A percentile compares a stretch with the other conserved stretches of the same genome.
phyloP scores from a whole-genome alignment of 495 filamentous ascomycete species.

The Trichoderma virens region DNA sequence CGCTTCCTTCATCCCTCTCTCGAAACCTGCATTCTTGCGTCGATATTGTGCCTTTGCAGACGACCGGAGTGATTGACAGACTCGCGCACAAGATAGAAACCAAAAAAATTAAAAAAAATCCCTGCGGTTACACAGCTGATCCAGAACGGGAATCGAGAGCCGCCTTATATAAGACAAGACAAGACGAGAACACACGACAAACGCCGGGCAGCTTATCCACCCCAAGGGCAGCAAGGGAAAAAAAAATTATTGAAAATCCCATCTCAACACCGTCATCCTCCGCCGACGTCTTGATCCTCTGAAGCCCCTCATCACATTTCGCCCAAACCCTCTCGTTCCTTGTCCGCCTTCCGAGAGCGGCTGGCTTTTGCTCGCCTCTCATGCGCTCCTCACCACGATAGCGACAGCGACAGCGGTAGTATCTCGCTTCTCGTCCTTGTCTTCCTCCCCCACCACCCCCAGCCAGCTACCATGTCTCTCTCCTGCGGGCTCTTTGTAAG shows the following conservation, averaged over 20 bases:
- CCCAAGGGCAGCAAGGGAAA: not conserved
- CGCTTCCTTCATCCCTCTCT: not conserved
- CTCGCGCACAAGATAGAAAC: not conserved
- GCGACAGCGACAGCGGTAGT: not conserved
- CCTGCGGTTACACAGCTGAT: not conserved
- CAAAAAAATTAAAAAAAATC: too few relatives aligned
- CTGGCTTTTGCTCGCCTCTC: not conserved
- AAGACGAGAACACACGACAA: not conserved
- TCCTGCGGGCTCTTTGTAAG: slow-evolving; percentile 8
- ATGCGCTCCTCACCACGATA: not conserved
- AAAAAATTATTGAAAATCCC: not conserved
- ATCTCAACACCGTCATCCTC: not conserved
- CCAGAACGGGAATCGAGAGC: not conserved
- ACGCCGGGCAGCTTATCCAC: not conserved
- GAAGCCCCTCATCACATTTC: not conserved
- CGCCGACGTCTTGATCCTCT: not conserved
- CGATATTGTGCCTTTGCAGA: not conserved
- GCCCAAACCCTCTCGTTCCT: not conserved
- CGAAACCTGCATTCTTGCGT: not conserved
- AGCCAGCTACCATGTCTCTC: slow-evolving; percentile 2
- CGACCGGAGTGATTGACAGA: not conserved
- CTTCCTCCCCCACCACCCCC: not conserved
- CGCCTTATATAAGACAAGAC: not conserved
- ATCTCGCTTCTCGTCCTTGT: not conserved
- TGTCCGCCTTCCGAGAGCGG: not conserved